Evolutionary conservation across 345 rosid species (phyloP), one percentile per base, ranked within the genome.

Genomic region (Firmiana major): DNA sequence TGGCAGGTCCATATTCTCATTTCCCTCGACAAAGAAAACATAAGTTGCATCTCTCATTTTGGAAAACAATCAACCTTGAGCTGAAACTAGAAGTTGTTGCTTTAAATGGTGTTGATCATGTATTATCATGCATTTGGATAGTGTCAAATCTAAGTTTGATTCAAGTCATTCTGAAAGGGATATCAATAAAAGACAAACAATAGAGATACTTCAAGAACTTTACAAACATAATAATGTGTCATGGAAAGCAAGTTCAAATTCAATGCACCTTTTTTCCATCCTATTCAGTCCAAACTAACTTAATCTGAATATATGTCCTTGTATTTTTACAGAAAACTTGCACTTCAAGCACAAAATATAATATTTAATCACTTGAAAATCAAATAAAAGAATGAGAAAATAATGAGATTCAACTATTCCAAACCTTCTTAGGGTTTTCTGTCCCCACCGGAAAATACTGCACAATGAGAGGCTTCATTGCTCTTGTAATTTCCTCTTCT

Each of bases 401-500:
- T 57, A 43, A 72, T 43, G 46, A 64, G 64, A 78, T 42, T 48
- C 49, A 55, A 26, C 71, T 9, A 21, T 42, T 36, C 9, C 46
- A 43, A 76, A 92, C 97, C 93, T 94, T 94, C 11, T 82, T 89
- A 70, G 95, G 91, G 9, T 77, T 87, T 76, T 84, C 81, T 9
- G 95, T 81, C 82, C 90, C 99, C 60, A 76, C 75, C 10, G 97
- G 98, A 81, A 96, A 96, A 86, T 96, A 86, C 77, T 84, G 84
- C 73, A 58, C 89, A 65, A 93, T 89, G 34, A 93, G 86, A 64
- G 97, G 90, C 79, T 85, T 85, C 64, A 96, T 91, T 76, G 94
- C 94, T 82, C 78, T 91, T 60, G 93, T 83, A 83, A 96, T 92
- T 77, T 96, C 98, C 84, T 94, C 98, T 82, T 92, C 99, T 21